Evolutionary conservation across 2,329 filamentous ascomycete genomes (phyloP), one percentile per base, ranked within the genome.

Genomic region (Epichloe glyceriae): DNA sequence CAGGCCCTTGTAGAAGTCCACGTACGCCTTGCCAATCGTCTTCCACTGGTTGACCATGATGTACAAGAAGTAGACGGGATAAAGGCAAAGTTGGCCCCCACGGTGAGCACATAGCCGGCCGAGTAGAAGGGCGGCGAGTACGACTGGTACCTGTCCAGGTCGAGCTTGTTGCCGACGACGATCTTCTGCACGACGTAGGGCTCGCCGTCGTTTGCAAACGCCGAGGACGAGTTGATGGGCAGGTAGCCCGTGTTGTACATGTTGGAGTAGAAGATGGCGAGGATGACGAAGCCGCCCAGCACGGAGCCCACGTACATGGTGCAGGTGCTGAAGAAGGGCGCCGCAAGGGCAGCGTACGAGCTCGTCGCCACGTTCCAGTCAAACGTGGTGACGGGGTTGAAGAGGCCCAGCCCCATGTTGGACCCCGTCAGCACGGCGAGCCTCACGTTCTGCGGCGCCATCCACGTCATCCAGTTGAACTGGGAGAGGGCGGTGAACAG

Each of bases 381-480:
- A 45, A 70, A 67, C 2, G 65, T 70, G 4, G 67, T 60, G 30
- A 64, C 45, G 6, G 65, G 64, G 53, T 69, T 69, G 51, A 70
- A 52, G 20, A 58, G 44, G 14, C 68, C 69, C 17, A 70, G 53
- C 5, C 72, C 72, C 19, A 65, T 62, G n/a, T 62, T 62, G n/a
- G 65, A 67, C 2, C 72, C 72, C 8, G 68, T 69, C 45, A 73
- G 59, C 12, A 66, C 64, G 41, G 63, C 66, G 46, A 73, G 58
- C 17, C 60, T 62, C 37, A 66, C 59, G 52, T 72, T 73, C 12
- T 64, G 54, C 0, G 75, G 74, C 0, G 70, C 63, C 49, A 79
- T 79, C 75, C 75, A 80, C 0, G 73, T 71, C 53, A 78, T 70
- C 73, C 75, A 80, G 61, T 69, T 74, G 60, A 80, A 79, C 33